Evolutionary conservation across 371 early-diverging fungal species (phyloP), one percentile per base, ranked within the genome.

Genomic region (Saksenaea vasiformis): DNA sequence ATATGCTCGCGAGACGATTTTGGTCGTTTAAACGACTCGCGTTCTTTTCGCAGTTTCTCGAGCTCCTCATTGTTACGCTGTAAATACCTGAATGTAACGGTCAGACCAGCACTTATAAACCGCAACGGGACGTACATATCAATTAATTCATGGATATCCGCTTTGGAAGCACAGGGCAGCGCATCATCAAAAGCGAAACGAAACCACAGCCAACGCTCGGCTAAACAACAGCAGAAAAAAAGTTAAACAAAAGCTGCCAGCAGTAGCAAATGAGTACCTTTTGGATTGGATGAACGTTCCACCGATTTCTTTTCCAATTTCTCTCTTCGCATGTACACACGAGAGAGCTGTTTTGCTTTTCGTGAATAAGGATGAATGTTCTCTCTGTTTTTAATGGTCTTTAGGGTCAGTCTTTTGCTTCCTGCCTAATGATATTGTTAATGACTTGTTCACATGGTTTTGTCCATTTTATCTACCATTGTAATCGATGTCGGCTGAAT

Each of bases 131-230:
- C 70, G 62, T 77, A 84, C 66, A 77, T 68, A 41, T 79, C 77
- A 41, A 87, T 77, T 34, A 85, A 61, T 28, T 79, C 80, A 54
- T 84, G 82, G 43, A 85, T 73, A 51, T 85, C 78, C 11, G 73
- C 66, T 38, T 77, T 74, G 2, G 81, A 80, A 14, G 83, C 74
- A 19, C 70, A 64, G 1, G 39, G 27, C 27, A 73, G 57, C 0
- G 74, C 72, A 19, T 85, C 86, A 27, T 84, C 82, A 15, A 87
- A 76, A 10, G 82, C 81, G 67, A 79, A 83, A 43, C 86, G 76
- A 63, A 87, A 87, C 88, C 86, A 87, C 13, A 87, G 59, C 76
- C 83, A 78, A 56, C 86, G 74, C n/a, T 85, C 85, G 14, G 77
- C 81, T 68, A 55, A 43, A 54, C 14, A 17, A 58, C 36, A 56